Conservation (phyloP, 2,329 filamentous ascomycete genomes). For the Talaromyces pinophilus region DNA sequence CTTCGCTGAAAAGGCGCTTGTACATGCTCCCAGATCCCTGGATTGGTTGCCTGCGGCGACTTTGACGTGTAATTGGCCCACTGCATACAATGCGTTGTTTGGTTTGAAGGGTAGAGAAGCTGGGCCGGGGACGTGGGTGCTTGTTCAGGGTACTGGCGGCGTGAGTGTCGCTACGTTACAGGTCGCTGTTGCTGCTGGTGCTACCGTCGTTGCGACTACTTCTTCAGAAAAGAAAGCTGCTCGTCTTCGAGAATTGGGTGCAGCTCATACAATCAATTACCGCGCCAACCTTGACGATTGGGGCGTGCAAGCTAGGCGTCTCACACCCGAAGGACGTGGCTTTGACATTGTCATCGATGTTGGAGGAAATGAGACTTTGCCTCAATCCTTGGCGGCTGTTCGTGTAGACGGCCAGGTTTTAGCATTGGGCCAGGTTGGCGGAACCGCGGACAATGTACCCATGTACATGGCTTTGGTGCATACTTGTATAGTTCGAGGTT, state of each 20-base stretch:
- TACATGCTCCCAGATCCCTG: slow-evolving; percentile 50
- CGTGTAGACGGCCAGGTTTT: slow-evolving; percentile 43
- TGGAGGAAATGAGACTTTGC: slow-evolving; percentile 45
- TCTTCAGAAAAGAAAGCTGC: slow-evolving; percentile 55
- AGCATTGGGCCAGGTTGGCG: slow-evolving; percentile 35
- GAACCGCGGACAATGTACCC: background rate
- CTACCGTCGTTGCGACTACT: slow-evolving; percentile 57
- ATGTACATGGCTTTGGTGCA: slow-evolving; percentile 27
- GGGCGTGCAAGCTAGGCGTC: slow-evolving; percentile 39
- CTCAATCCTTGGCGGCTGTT: slow-evolving; percentile 44
- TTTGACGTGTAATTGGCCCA: slow-evolving; percentile 40
- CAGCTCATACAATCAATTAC: slow-evolving; percentile 50
- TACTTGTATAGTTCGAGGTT: slow-evolving; percentile 38
- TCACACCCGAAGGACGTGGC: slow-evolving; percentile 43
- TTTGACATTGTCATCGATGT: slow-evolving; percentile 46
- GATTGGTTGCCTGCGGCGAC: slow-evolving; percentile 36
- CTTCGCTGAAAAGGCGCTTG: slow-evolving; percentile 53
- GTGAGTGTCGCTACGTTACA: slow-evolving; percentile 56
- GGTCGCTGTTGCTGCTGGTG: slow-evolving; percentile 48
- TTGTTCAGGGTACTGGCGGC: slow-evolving; percentile 59
- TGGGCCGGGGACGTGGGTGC: slow-evolving; percentile 53
- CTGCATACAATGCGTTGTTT: slow-evolving; percentile 63
- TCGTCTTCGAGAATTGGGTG: slow-evolving; percentile 52
- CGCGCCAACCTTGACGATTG: slow-evolving; percentile 41
- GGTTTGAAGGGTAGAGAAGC: slow-evolving; percentile 50